Conservation (phyloP, 192 early-diverging fungal species). For the Podila horticola region DNA sequence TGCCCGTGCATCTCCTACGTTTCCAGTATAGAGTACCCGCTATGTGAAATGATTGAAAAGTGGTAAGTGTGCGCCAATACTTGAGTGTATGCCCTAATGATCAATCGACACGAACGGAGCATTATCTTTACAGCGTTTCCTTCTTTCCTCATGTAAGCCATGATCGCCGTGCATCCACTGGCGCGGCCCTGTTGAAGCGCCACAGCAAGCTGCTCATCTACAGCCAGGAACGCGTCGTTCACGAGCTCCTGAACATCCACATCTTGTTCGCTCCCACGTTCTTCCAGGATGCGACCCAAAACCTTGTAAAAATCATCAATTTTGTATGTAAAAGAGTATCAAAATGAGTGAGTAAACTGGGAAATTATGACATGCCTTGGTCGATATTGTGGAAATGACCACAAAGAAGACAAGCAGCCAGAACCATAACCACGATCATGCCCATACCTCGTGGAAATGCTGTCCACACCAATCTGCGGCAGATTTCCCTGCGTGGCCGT, state of each 20-base stretch:
- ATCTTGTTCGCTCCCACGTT: slow-evolving; percentile 63
- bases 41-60: slow-evolving; percentile 13
- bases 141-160: slow-evolving; percentile 73
- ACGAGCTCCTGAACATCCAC: slow-evolving; percentile 82
- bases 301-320: no score
- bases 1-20: slow-evolving; percentile 97
- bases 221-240: slow-evolving; percentile 83
- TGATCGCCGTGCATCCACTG: slow-evolving; percentile 93
- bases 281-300: slow-evolving; percentile 72
- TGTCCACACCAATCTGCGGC: slow-evolving; percentile 97
- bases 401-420: neutral
- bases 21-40: slow-evolving; percentile 92
- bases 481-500: slow-evolving; percentile 96
- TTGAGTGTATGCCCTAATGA: neutral
- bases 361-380: neutral
- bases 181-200: slow-evolving; percentile 73
- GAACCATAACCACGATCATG: slow-evolving; percentile 2
- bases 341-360: neutral
- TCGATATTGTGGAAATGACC: neutral
- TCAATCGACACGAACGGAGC: no score
- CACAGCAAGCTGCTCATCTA: slow-evolving; percentile 82
- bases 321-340: no score
- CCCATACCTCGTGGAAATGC: slow-evolving; percentile 79
- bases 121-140: slow-evolving; percentile 19
- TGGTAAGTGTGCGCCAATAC: neutral